These are phyloP conservation scores for Xylaria sp. DNA, from an alignment of 2,329 filamentous ascomycete species.

Conservation along the genomic window DNA sequence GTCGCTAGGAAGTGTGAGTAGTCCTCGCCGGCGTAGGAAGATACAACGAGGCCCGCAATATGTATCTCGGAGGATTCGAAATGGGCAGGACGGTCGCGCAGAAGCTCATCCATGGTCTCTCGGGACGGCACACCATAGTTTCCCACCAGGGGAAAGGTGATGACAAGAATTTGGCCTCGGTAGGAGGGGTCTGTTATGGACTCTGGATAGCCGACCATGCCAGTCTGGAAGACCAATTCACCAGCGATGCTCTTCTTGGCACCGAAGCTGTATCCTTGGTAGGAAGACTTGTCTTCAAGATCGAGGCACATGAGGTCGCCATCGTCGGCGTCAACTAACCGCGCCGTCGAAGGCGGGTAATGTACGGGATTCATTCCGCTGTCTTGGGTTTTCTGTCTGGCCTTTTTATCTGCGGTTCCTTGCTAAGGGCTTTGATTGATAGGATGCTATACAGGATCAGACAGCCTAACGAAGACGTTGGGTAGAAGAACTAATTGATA, in stretches of 20 bases:
- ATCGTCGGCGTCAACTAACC: slow-evolving; percentile 56
- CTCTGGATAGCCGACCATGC: slow-evolving; percentile 99
- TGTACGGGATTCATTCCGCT: slow-evolving; percentile 48
- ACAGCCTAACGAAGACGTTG: neutral
- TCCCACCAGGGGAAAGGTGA: slow-evolving; percentile 93
- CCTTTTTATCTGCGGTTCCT: neutral
- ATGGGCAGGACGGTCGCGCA: slow-evolving; percentile 85
- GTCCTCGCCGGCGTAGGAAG: slow-evolving; percentile 91
- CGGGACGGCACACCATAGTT: slow-evolving; percentile 97
- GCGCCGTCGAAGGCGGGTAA: slow-evolving; percentile 66
- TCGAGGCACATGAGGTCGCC: slow-evolving; percentile 82
- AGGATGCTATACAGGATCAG: neutral
- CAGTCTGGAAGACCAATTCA: slow-evolving; percentile 98
- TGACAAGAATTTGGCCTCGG: slow-evolving; percentile 90
- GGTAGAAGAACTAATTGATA: neutral
- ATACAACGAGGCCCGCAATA: slow-evolving; percentile 87
- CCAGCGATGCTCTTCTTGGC: slow-evolving; percentile 92
- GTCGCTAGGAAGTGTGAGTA: slow-evolving; percentile 92
- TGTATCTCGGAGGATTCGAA: slow-evolving; percentile 95
- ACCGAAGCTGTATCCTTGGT: slow-evolving; percentile 96
- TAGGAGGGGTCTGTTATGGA: slow-evolving; percentile 88
- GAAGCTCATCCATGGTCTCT: slow-evolving; percentile 81
- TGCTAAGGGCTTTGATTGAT: too few relatives aligned
- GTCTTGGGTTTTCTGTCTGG: neutral
- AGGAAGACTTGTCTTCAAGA: slow-evolving; percentile 87